phyloP scores from a whole-genome alignment of 495 filamentous ascomycete species.

The Penicillium daleae region DNA sequence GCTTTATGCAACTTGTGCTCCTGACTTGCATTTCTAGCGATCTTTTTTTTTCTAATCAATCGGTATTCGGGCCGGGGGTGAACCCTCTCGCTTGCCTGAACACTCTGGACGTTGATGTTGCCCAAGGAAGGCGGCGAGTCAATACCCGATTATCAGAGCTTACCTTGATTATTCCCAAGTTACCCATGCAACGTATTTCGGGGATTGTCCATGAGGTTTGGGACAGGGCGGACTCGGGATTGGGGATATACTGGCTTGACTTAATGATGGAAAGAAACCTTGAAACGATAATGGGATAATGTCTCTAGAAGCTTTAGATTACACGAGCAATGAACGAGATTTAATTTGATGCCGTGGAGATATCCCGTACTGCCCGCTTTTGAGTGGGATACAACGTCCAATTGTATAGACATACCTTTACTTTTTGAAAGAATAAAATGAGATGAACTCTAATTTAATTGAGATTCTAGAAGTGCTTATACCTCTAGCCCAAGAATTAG shows the following conservation, averaged over 20 bases:
- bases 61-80: conserved; percentile 23
- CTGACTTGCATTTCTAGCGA: conserved; percentile 32
- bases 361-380: not conserved
- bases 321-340: not conserved
- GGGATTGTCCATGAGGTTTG: conserved; percentile 30
- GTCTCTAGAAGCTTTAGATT: not conserved
- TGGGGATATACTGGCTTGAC: conserved; percentile 29
- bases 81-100: conserved; percentile 28
- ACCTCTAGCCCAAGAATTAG: not conserved
- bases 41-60: conserved; percentile 30
- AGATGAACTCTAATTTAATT: not conserved
- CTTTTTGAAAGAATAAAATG: not conserved
- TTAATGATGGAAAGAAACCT: conserved; percentile 31
- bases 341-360: not conserved
- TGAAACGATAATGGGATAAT: conserved; percentile 34
- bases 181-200: conserved; percentile 29
- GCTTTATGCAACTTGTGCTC: conserved; percentile 30
- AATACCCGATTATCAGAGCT: conserved; percentile 31
- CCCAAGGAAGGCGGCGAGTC: conserved; percentile 31
- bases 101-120: conserved; percentile 32
- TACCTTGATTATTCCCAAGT: conserved; percentile 29
- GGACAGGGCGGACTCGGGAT: conserved; percentile 28
- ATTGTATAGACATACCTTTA: not conserved
- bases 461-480: not conserved
- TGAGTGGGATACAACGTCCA: not conserved